Evolutionary conservation across 139 green algal species (phyloP).

Genomic region (Chlamydomonas incerta): DNA sequence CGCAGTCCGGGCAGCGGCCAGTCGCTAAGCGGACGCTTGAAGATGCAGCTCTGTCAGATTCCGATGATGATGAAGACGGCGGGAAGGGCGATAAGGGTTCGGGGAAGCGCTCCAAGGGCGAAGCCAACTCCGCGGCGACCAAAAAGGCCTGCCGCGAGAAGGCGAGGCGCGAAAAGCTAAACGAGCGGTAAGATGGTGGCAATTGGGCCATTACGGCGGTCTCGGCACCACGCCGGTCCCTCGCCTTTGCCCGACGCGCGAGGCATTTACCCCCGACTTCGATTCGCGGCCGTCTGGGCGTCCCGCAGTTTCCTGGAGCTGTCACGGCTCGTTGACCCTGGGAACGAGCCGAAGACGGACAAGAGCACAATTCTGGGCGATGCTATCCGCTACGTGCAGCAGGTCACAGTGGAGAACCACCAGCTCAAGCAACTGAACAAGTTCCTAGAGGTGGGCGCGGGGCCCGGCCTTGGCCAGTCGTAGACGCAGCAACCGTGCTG

Average conservation of each 20-base stretch:
- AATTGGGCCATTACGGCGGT: background rate
- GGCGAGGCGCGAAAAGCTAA: conserved; percentile 76
- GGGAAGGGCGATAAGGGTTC: conserved; percentile 18
- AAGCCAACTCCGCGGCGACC: conserved; percentile 48
- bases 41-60: conserved; percentile 12
- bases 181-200: conserved; percentile 65
- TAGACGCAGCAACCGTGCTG: too few relatives aligned
- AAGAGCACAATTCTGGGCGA: conserved; percentile 79
- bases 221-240: too few relatives aligned
- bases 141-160: conserved; percentile 84
- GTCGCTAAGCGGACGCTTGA: conserved; percentile 11
- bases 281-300: background rate
- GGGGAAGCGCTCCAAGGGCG: conserved; percentile 21
- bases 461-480: too few relatives aligned
- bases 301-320: conserved; percentile 69
- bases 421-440: conserved; percentile 82
- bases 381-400: conserved; percentile 73
- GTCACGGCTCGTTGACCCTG: conserved; percentile 71
- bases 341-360: conserved; percentile 79
- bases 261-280: too few relatives aligned
- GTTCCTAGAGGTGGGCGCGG: conserved; percentile 75
- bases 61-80: conserved; percentile 33
- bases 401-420: conserved; percentile 71
- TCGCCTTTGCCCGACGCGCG: too few relatives aligned
- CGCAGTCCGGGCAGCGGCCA: too few relatives aligned